Percentiles rank a stretch among this genome's conserved stretches.
These are phyloP conservation scores for Lachancea lanzarotensis DNA, from an alignment of 805 yeast species.

Conservation along the genomic window DNA sequence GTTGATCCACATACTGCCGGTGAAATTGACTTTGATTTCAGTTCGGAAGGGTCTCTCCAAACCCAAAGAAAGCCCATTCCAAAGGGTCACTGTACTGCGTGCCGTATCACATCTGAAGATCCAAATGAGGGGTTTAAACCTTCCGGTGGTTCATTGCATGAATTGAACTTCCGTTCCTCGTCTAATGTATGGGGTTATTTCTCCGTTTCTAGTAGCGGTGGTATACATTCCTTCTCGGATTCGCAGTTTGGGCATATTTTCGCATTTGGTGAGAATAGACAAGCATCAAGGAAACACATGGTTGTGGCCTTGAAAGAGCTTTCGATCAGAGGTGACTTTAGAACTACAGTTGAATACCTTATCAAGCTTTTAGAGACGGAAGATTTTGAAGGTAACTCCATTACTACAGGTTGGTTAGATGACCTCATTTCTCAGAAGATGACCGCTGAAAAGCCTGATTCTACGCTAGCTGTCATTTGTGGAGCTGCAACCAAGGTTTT, in stretches of 20 bases:
- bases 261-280: constrained; percentile 98
- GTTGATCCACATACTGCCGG: constrained; percentile 92
- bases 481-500: constrained; percentile 98
- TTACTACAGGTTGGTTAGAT: constrained; percentile 98
- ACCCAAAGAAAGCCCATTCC: constrained; percentile 91
- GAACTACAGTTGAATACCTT: constrained; percentile 95
- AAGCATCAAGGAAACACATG: constrained; percentile 97
- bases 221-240: constrained; percentile 95
- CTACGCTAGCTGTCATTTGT: constrained; percentile 82
- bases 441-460: constrained; percentile 96
- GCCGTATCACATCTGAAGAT: constrained; percentile 98
- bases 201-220: constrained; percentile 93
- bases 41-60: constrained; percentile 58
- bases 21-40: constrained; percentile 85
- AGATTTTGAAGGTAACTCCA: constrained; percentile 91
- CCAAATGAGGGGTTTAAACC: constrained; percentile 99
- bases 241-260: constrained; percentile 99
- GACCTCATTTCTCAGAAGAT: constrained; percentile 88
- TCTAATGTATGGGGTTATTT: constrained; percentile 99
- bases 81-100: constrained; percentile 98
- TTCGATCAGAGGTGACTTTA: constrained; percentile 95
- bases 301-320: constrained; percentile 96
- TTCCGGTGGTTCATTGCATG: constrained; percentile 93
- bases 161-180: constrained; percentile 91
- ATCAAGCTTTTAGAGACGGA: constrained; percentile 94